Base-by-base conservation (phyloP, 2,329 filamentous ascomycete species). In the Pyricularia grisea region DNA sequence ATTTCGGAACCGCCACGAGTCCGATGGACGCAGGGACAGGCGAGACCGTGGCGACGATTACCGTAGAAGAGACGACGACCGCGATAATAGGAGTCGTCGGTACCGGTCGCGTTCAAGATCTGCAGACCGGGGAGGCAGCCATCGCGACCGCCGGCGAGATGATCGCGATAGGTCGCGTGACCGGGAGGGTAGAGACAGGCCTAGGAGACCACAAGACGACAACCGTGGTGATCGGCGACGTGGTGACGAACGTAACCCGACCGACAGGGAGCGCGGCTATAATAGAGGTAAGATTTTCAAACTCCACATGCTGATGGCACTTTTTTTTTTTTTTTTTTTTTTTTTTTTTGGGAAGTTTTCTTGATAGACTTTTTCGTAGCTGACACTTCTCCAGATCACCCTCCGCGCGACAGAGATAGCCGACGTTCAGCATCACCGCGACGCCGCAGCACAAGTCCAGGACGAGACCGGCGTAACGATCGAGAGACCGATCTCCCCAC, bases 341-440 rank as follows among this genome's bases (percentile, higher is more conserved):
- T 27, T 27, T 27, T 27, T 4, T 11, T 36, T 10, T 50, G 28
- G 17, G 64, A 23, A 10, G 64, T 3, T 1, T 50, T n/a, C n/a
- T 20, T 23, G 64, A 10, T 42, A 25, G 30, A 27, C n/a, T 5
- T 5, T 5, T 58, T 23, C 17, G 3, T 1, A 17, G 5, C 30
- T 23, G 14, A 30, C 14, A 63, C 9, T 63, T 6, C 2, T 27
- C 30, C 67, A 68, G 67, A 68, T 28, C 50, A 60, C 10, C 30
- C 4, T 27, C 23, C 27, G 31, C 31, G 55, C 23, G 63, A 64
- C 63, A 69, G 31, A 33, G 64, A 65, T 27, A 67, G 69, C n/a
- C 70, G 69, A 12, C 71, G 71, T 17, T 71, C 72, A 2, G 71
- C 68, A 20, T 73, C 71, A 0, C 72, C 72, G 27, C 60, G 60